phyloP scores from a whole-genome alignment of 139 green algal species.

The Haematococcus lacustris region DNA sequence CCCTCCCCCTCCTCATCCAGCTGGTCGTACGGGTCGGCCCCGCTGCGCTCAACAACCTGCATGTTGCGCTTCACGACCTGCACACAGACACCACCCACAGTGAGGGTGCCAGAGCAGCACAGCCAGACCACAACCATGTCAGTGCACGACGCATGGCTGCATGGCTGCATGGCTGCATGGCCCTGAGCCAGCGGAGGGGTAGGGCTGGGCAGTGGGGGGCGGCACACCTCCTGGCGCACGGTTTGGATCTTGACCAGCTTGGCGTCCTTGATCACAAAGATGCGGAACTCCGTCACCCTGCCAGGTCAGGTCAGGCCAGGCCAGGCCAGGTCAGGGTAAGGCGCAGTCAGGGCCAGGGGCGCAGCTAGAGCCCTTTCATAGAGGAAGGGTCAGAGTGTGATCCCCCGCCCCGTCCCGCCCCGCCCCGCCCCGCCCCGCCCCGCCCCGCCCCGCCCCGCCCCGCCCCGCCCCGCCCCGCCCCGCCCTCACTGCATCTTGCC shows the following conservation, averaged over 20 bases:
- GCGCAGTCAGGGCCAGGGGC: neutral
- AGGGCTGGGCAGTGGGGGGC: too few species aligned
- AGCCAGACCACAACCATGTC: too few species aligned
- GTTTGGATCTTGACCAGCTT: slow-evolving; percentile 6
- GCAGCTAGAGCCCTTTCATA: too few species aligned
- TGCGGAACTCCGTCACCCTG: slow-evolving; percentile 11
- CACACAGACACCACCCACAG: neutral
- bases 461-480: too few species aligned
- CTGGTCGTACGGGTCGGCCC: neutral
- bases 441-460: too few species aligned
- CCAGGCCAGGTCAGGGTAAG: neutral
- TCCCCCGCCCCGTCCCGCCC: too few species aligned
- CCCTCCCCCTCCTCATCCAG: neutral
- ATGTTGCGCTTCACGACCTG: slow-evolving; percentile 1
- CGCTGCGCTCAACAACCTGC: neutral
- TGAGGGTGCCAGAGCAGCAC: too few species aligned
- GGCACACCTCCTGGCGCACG: slow-evolving; percentile 11
- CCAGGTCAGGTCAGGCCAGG: neutral
- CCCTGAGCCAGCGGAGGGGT: too few species aligned
- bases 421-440: too few species aligned
- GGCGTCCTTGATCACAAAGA: slow-evolving; percentile 9
- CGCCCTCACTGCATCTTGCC: slow-evolving; percentile 18
- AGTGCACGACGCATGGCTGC: too few species aligned
- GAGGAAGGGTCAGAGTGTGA: too few species aligned
- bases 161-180: too few species aligned